phyloP scores from a whole-genome alignment of 1,139 yeast species.

The Arxiozyma telluris region DNA sequence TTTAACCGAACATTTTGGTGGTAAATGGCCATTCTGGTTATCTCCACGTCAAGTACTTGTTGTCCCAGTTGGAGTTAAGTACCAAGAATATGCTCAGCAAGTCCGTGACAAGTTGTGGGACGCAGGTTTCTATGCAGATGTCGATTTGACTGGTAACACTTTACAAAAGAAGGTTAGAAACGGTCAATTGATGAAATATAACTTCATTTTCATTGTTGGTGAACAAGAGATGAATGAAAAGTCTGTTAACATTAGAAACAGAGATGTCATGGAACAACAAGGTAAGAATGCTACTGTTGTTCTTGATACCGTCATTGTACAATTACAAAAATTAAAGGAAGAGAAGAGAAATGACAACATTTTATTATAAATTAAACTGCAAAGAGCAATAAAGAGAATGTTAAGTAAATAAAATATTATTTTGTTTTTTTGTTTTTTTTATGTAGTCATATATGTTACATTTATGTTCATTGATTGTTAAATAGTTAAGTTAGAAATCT shows the following conservation, averaged over 20 bases:
- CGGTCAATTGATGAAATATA: constrained; percentile 87
- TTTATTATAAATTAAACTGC: constrained; percentile 13
- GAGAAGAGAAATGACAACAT: constrained; percentile 63
- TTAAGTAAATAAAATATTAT: neutral
- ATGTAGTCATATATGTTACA: neutral
- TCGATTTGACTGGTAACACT: constrained; percentile 87
- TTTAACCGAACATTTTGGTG: constrained; percentile 92
- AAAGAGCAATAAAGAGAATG: neutral
- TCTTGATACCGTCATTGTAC: constrained; percentile 60
- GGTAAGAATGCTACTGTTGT: constrained; percentile 79
- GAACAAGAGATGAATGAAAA: constrained; percentile 74
- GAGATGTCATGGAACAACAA: constrained; percentile 81
- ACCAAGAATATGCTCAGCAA: constrained; percentile 76
- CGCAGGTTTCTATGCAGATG: constrained; percentile 80
- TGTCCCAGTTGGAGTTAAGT: constrained; percentile 92
- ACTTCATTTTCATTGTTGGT: constrained; percentile 92
- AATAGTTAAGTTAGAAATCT: neutral
- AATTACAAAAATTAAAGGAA: constrained; percentile 53
- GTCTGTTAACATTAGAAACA: constrained; percentile 84
- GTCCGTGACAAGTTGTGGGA: constrained; percentile 59
- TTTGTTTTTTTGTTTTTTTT: too few species aligned
- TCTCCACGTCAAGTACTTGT: constrained; percentile 94
- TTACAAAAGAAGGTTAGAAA: constrained; percentile 93
- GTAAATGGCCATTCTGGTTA: constrained; percentile 99
- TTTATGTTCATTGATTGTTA: neutral